phyloP scores from a whole-genome alignment of 2,329 filamentous ascomycete genomes.

The Aphanoascus verrucosus region DNA sequence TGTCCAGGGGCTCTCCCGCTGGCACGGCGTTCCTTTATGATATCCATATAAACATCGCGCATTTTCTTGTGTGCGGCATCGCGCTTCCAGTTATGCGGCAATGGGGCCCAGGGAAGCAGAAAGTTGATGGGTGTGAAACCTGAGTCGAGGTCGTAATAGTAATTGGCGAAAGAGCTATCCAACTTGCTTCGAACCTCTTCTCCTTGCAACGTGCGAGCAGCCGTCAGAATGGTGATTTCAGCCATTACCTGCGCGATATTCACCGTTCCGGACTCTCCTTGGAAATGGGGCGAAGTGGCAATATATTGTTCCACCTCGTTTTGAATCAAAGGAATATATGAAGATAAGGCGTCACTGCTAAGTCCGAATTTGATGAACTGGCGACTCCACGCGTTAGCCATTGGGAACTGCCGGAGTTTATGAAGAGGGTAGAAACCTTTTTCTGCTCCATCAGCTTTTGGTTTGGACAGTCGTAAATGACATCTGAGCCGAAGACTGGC shows the following conservation, averaged over 20 bases:
- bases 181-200: conserved; percentile 27
- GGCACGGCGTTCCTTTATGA: conserved; percentile 54
- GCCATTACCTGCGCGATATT: conserved; percentile 59
- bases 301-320: conserved; percentile 57
- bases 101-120: conserved; percentile 65
- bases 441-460: conserved; percentile 93
- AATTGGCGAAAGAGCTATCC: conserved; percentile 48
- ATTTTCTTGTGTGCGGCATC: conserved; percentile 62
- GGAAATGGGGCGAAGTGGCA: conserved; percentile 45
- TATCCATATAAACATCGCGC: conserved; percentile 58
- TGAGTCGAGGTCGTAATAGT: conserved; percentile 71
- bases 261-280: conserved; percentile 49
- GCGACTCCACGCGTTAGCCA: conserved; percentile 16
- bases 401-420: background rate
- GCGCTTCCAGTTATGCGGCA: conserved; percentile 63
- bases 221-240: conserved; percentile 66
- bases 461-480: conserved; percentile 86
- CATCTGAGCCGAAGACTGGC: conserved; percentile 67
- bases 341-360: conserved; percentile 48
- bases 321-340: conserved; percentile 69
- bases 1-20: conserved; percentile 23
- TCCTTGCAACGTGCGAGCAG: conserved; percentile 14
- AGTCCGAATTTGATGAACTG: conserved; percentile 54
- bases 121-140: conserved; percentile 76
- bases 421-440: conserved; percentile 47